A percentile compares a stretch with the other conserved stretches of the same genome.
These are phyloP conservation scores for Camellia sinensis DNA, from an alignment of 148 eudicot genomes.

Conservation along the genomic window DNA sequence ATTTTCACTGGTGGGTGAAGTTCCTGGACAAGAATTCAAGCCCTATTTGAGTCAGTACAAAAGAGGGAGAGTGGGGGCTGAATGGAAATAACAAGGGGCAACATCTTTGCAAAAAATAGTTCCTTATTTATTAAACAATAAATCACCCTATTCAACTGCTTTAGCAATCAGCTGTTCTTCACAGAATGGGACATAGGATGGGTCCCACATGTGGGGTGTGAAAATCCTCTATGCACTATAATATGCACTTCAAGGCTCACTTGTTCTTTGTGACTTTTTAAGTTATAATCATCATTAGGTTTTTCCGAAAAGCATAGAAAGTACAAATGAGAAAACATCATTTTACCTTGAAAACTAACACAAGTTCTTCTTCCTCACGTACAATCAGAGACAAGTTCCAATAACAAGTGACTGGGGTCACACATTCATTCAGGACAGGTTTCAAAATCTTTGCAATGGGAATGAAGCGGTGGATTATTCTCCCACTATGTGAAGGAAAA, in stretches of 20 bases:
- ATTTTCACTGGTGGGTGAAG: constrained; percentile 66
- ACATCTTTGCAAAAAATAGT: neutral
- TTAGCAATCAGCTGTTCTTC: neutral
- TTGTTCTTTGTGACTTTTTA: neutral
- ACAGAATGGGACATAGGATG: no score
- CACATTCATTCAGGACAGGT: constrained; percentile 82
- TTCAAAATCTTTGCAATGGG: constrained; percentile 78
- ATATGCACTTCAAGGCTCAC: no score
- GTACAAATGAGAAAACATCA: neutral
- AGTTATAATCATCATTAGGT: neutral
- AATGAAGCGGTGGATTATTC: constrained; percentile 57
- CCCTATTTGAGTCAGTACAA: neutral
- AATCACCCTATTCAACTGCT: neutral
- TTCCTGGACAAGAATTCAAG: constrained; percentile 38
- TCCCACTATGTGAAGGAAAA: constrained; percentile 53
- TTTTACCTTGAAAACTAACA: constrained; percentile 79
- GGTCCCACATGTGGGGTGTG: no score
- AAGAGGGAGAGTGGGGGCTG: no score
- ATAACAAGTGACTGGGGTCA: constrained; percentile 91
- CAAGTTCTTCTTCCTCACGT: constrained; percentile 65
- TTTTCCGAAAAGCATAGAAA: no score
- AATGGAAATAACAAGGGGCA: no score
- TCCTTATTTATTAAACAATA: neutral
- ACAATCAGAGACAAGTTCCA: constrained; percentile 82
- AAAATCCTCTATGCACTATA: neutral